Evolutionary conservation across 2,329 filamentous ascomycete genomes (phyloP).

Genomic region (Daldinia sp.): DNA sequence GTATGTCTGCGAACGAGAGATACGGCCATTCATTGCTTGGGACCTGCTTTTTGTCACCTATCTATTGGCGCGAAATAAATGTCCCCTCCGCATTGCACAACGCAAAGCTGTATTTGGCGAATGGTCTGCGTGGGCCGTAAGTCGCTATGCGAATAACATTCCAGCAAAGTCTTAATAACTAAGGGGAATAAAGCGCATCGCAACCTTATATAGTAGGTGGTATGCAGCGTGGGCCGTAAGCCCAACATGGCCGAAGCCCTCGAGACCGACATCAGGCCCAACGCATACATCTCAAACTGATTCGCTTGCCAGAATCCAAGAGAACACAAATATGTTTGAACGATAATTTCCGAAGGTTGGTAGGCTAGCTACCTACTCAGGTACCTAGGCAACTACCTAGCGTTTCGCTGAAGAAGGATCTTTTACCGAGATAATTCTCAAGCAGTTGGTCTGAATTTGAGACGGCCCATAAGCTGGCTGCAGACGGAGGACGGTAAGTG

Average conservation of each 20-base stretch:
- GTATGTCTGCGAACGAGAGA: neutral
- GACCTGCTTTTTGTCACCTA: neutral
- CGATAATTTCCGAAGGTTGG: constrained; percentile 1
- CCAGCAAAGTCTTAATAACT: neutral
- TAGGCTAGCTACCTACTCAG: too few relatives aligned
- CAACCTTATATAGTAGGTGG: constrained; percentile 17
- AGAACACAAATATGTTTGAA: neutral
- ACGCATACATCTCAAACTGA: constrained; percentile 1
- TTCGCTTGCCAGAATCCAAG: neutral
- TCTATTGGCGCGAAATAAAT: constrained; percentile 5
- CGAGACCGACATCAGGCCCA: constrained; percentile 10
- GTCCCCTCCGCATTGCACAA: neutral
- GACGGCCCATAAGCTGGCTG: neutral
- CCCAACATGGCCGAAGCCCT: constrained; percentile 15
- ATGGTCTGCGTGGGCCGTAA: neutral
- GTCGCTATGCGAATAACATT: neutral
- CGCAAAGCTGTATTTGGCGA: constrained; percentile 1
- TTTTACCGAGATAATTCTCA: neutral
- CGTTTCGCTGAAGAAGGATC: neutral
- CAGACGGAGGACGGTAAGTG: neutral
- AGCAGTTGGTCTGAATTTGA: neutral
- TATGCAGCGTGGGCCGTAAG: constrained; percentile 25
- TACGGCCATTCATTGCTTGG: neutral
- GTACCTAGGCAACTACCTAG: too few relatives aligned
- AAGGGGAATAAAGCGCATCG: constrained; percentile 16